Base-by-base conservation (phyloP, 306 rosid species). In the Fragaria iinumae region DNA sequence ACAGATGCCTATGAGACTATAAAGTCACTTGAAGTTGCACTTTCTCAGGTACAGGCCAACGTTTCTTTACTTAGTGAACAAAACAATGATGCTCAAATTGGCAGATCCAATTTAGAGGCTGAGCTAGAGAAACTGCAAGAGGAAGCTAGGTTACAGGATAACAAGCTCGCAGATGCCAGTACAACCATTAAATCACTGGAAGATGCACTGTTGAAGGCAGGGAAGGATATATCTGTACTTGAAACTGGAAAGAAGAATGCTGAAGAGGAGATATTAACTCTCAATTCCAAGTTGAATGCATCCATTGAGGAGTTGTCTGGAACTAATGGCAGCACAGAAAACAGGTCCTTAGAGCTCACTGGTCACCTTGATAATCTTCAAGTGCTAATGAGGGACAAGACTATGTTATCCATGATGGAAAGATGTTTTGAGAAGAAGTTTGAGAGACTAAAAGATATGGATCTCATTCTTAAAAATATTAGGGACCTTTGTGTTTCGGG, bases 161-260 rank as follows among this genome's bases (percentile, higher is more conserved):
- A 81, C 86, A 81, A 92, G 79, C 81, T 88, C 75, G 82, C 59
- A 79, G 92, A 80, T 79, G 83, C 93, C 50, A 64, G 60, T 72
- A 81, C 79, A 78, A 85, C 84, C 34, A 85, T 80, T 81, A 87
- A 85, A 76, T 83, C 89, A 52, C 79, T 91, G 80, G 93, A 91
- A 85, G 93, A 87, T 81, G 87, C 89, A n/a, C 66, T 91, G 75
- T 64, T 70, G 80, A 87, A 85, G 88, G 98, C 98, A n/a, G 88
- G 83, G 74, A 72, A 82, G 76, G 81, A 84, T 74, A 67, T 96
- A 79, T 89, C 89, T 73, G 74, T 45, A 43, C 88, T 96, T 64
- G 86, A 87, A 81, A 82, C 77, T 41, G 89, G 79, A 81, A 89
- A 89, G 82, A 83, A 80, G 81, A 83, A 59, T 82, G 93, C 93